A percentile compares a stretch with the other conserved stretches of the same genome.
Evolutionary conservation across 1,284 basidiomycete genomes (phyloP).

Genomic region (Thelephora terrestris): DNA sequence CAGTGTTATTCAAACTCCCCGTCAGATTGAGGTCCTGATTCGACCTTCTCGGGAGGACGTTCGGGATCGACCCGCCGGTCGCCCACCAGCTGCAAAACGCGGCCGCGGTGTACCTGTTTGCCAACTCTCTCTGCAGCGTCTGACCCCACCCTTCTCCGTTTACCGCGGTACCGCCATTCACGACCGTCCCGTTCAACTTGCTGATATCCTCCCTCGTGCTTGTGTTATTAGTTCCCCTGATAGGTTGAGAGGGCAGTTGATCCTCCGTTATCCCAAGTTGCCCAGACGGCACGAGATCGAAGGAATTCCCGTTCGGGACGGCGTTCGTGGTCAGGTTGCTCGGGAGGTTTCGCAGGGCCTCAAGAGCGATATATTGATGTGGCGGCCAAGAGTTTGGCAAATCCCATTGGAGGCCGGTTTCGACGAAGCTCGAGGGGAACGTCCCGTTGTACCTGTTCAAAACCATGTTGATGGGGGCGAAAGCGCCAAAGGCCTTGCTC

Average conservation of each 20-base stretch:
- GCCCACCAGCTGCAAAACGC: slow-evolving; percentile 85
- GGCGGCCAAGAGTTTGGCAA: slow-evolving; percentile 76
- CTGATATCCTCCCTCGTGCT: slow-evolving; percentile 51
- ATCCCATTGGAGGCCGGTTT: slow-evolving; percentile 81
- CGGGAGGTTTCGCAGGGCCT: slow-evolving; percentile 68
- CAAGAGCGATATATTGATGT: slow-evolving; percentile 73
- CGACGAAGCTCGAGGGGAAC: slow-evolving; percentile 63
- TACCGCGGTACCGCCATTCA: slow-evolving; percentile 63
- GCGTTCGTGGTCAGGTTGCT: slow-evolving; percentile 47
- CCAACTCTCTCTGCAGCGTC: slow-evolving; percentile 59
- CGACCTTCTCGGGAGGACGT: slow-evolving; percentile 59
- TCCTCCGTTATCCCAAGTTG: slow-evolving; percentile 68
- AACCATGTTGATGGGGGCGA: slow-evolving; percentile 67
- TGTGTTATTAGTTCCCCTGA: slow-evolving; percentile 40
- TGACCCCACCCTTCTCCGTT: slow-evolving; percentile 58
- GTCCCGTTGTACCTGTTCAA: slow-evolving; percentile 83
- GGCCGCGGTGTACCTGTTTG: slow-evolving; percentile 75
- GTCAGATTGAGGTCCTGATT: slow-evolving; percentile 68
- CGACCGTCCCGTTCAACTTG: slow-evolving; percentile 46
- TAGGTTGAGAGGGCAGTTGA: slow-evolving; percentile 58
- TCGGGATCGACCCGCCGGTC: slow-evolving; percentile 78
- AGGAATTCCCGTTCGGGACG: slow-evolving; percentile 47
- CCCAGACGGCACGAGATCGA: slow-evolving; percentile 56
- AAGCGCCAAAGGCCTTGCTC: slow-evolving; percentile 60
- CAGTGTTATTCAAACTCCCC: slow-evolving; percentile 54